A percentile compares a stretch with the other conserved stretches of the same genome.
These are phyloP conservation scores for Talaromyces proteolyticus DNA, from an alignment of 495 filamentous ascomycete genomes.

Conservation along the genomic window DNA sequence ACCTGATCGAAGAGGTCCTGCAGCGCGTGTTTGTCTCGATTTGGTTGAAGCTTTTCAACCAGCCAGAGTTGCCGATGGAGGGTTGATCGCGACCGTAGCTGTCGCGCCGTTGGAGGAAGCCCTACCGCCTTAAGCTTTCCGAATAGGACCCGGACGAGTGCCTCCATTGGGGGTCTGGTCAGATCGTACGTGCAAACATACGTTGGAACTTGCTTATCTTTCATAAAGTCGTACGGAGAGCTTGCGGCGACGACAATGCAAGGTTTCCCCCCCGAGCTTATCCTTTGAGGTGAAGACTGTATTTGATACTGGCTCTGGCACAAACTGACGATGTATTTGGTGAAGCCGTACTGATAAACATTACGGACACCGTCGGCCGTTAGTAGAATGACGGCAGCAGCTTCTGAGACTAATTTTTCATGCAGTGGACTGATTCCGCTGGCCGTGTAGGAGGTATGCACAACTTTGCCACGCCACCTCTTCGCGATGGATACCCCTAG, in stretches of 20 bases:
- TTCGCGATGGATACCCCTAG: slow-evolving; percentile 4
- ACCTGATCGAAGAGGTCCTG: slow-evolving; percentile 6
- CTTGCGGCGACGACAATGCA: slow-evolving; percentile 4
- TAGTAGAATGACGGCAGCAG: slow-evolving; percentile 2
- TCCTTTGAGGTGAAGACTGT: not conserved
- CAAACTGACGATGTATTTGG: slow-evolving; percentile 4
- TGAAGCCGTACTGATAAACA: slow-evolving; percentile 6
- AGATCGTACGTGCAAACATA: slow-evolving; percentile 5
- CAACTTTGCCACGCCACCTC: slow-evolving; percentile 5
- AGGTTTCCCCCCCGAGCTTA: not conserved
- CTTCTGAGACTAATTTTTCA: slow-evolving; percentile 2
- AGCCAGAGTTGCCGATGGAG: slow-evolving; percentile 3
- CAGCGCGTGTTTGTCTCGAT: not conserved
- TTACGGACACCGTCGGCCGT: slow-evolving; percentile 6
- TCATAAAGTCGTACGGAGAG: slow-evolving; percentile 6
- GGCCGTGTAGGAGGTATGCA: slow-evolving; percentile 5
- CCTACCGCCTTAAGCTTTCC: slow-evolving; percentile 2
- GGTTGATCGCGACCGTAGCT: not conserved
- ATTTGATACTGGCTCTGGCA: slow-evolving; percentile 1
- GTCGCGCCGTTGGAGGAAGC: slow-evolving; percentile 1
- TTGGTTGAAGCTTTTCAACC: slow-evolving; percentile 2
- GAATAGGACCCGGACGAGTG: slow-evolving; percentile 3
- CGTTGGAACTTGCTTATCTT: slow-evolving; percentile 2
- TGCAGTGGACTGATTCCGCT: slow-evolving; percentile 6
- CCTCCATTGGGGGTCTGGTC: not conserved